These are phyloP conservation scores for Bolboschoenoplectus hybrid DNA, from an alignment of 202 grass and related monocot genomes.

Conservation along the genomic window DNA sequence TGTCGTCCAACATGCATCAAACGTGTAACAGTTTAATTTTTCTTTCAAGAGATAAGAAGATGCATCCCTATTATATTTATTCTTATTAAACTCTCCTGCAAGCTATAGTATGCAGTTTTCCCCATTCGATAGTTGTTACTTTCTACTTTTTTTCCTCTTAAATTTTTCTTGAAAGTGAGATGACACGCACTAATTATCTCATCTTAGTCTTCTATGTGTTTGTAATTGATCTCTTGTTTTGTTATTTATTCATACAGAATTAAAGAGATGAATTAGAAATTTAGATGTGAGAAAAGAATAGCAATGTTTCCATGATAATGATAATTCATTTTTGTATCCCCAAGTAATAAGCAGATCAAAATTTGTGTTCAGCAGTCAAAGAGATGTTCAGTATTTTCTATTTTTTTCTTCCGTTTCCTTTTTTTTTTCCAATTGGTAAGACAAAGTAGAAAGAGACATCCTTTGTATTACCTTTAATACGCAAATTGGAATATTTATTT, in stretches of 20 bases:
- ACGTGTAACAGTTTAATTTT: not conserved
- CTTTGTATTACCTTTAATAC: too few species aligned
- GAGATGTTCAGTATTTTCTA: not conserved
- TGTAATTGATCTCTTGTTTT: not conserved
- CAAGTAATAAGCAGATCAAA: not conserved
- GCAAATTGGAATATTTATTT: not conserved
- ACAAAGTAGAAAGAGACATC: too few species aligned
- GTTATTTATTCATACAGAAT: not conserved
- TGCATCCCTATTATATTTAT: not conserved
- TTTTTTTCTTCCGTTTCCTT: not conserved
- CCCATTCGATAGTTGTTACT: not conserved
- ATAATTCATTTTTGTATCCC: not conserved
- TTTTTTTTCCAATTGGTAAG: too few species aligned
- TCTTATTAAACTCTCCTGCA: not conserved
- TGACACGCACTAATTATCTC: not conserved
- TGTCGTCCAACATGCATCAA: not conserved
- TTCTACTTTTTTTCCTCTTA: not conserved
- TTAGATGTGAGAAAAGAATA: not conserved
- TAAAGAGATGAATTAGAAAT: not conserved
- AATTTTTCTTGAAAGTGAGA: too few species aligned
- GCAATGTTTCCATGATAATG: not conserved
- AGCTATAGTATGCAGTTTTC: not conserved
- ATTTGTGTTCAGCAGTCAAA: not conserved
- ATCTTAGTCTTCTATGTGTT: not conserved
- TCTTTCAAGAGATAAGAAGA: not conserved